Base-by-base conservation (phyloP, 2,329 filamentous ascomycete species). In the Neoascochyta sp. region DNA sequence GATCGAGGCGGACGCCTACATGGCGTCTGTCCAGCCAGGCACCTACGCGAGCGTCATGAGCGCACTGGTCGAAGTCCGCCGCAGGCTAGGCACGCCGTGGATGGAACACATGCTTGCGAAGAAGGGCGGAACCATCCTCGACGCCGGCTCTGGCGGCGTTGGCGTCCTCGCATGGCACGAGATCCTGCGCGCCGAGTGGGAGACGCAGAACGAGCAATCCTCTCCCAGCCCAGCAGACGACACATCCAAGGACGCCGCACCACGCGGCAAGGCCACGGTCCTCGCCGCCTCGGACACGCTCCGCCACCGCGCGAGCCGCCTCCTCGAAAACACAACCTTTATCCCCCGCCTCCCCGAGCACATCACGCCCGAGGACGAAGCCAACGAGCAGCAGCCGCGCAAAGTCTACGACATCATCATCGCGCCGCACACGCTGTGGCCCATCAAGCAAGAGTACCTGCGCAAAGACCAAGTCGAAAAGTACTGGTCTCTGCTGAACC, bases 371-470 rank as follows among this genome's bases (percentile, higher is more conserved):
- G 69, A 80, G 35, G 76, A 67, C 21, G 49, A 60, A 19, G 29
- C 37, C 14, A 62, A 58, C 27, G 30, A 40, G 8, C 47, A 47
- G 44, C 47, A 68, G 50, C 57, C 57, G 3, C 76, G 83, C 38
- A 95, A 96, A 64, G 75, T 78, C 23, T 95, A 83, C 59, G 92
- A 98, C 54, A 65, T 98, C 4, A 86, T 98, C 46, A 81, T 98
- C 43, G 89, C 88, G 1, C 86, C 88, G 2, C 87, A 98, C 56
- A 75, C 81, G 4, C 71, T 98, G 13, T 81, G 93, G 63, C 76
- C 80, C 1, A 63, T 92, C 4, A 77, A 81, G 37, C 82, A 90
- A 56, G 81, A 83, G 8, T 86, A 81, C 50, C 70, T 83, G 51
- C 82, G 89, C 24, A 89, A 85, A 53, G 76, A 82, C 18, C 73